These are phyloP conservation scores for Geranium brycei DNA, from an alignment of 345 rosid species.

Conservation along the genomic window DNA sequence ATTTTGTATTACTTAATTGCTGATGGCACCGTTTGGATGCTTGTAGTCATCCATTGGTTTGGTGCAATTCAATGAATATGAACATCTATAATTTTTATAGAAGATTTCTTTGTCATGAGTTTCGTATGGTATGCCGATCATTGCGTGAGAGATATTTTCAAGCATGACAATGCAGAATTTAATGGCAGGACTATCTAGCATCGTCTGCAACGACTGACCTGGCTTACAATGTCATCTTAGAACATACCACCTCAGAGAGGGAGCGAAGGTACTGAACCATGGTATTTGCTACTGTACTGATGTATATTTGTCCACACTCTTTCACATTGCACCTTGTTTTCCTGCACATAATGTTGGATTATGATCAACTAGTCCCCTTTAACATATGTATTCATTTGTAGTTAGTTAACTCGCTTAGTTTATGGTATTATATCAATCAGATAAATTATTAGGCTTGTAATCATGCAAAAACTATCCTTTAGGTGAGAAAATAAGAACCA, in stretches of 20 bases:
- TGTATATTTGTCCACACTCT: background rate
- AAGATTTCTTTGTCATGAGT: background rate
- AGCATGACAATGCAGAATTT: conserved; percentile 8
- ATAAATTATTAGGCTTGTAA: too few relatives aligned
- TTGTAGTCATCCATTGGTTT: background rate
- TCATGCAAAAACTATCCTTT: too few relatives aligned
- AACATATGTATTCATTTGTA: background rate
- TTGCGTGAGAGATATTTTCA: conserved; percentile 1
- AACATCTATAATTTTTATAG: background rate
- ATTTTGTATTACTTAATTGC: background rate
- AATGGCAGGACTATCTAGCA: conserved; percentile 82
- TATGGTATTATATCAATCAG: too few relatives aligned
- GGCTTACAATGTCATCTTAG: conserved; percentile 73
- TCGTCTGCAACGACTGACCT: conserved; percentile 63
- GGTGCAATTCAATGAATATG: background rate
- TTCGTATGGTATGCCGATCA: background rate
- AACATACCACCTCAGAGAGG: conserved; percentile 87
- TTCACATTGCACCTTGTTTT: too few relatives aligned
- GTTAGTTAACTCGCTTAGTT: background rate
- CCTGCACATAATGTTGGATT: background rate
- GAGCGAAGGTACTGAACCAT: conserved; percentile 73
- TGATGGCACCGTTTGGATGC: background rate
- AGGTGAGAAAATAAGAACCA: too few relatives aligned
- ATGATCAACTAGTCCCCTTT: background rate
- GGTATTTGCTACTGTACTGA: background rate